Percentiles rank a stretch among this genome's conserved stretches.
Evolutionary conservation across 306 rosid species (phyloP).

Genomic region (Mucuna pruriens): DNA sequence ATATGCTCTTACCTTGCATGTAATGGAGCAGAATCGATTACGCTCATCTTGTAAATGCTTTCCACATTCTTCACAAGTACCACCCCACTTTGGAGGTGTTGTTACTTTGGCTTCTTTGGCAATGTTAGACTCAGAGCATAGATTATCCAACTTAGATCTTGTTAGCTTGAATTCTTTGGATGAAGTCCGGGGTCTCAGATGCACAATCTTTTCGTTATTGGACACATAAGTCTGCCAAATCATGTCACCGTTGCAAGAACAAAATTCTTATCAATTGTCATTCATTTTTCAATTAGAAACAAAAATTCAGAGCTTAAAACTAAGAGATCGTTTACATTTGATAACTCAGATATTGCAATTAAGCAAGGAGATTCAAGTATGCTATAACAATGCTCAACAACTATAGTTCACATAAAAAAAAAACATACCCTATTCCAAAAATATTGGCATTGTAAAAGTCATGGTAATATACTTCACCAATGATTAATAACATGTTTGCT

Average conservation of each 20-base stretch:
- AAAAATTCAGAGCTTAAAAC: background rate
- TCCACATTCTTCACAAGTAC: constrained; percentile 82
- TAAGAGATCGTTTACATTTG: background rate
- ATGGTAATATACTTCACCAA: background rate
- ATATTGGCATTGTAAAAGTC: background rate
- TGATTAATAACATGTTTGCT: background rate
- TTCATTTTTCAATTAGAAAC: background rate
- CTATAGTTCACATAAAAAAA: background rate
- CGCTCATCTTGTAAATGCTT: constrained; percentile 72
- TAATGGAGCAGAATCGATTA: constrained; percentile 79
- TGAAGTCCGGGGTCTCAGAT: constrained; percentile 70
- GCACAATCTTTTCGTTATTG: constrained; percentile 82
- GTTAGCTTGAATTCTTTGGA: constrained; percentile 45
- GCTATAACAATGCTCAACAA: background rate
- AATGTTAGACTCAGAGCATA: constrained; percentile 52
- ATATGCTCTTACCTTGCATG: constrained; percentile 74
- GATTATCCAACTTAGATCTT: constrained; percentile 51
- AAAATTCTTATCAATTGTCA: background rate
- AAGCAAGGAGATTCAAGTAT: background rate
- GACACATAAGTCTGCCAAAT: constrained; percentile 72
- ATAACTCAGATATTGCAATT: background rate
- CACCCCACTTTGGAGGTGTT: constrained; percentile 59
- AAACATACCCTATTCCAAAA: background rate
- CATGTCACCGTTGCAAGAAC: constrained; percentile 25
- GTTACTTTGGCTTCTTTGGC: constrained; percentile 59